These are phyloP conservation scores for Scutellaria galericulata DNA, from an alignment of 257 asterid species.

Conservation along the genomic window DNA sequence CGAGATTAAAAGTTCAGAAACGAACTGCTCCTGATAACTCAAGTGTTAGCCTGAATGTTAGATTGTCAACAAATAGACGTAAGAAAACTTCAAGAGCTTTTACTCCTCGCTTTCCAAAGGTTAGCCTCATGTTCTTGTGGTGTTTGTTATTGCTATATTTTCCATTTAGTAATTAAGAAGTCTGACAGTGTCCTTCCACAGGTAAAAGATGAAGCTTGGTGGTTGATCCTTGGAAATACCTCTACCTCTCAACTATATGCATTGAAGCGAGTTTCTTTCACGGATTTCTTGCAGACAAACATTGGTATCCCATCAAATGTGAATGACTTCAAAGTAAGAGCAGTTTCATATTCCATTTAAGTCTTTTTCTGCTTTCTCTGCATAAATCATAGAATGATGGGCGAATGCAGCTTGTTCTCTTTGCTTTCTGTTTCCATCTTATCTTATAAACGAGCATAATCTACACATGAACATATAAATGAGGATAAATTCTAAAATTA, in stretches of 20 bases:
- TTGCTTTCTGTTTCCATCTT: background rate
- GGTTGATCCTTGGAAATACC: conserved; percentile 85
- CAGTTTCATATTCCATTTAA: conserved; percentile 3
- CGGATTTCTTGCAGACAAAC: conserved; percentile 53
- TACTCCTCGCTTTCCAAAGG: conserved; percentile 92
- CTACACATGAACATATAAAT: background rate
- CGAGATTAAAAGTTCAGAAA: conserved; percentile 61
- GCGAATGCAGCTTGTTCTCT: background rate
- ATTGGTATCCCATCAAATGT: conserved; percentile 71
- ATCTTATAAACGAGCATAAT: conserved; percentile 7
- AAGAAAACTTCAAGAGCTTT: conserved; percentile 72
- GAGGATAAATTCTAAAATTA: no score
- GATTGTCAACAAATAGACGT: conserved; percentile 61
- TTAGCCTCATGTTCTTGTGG: conserved; percentile 31
- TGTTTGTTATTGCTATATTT: background rate
- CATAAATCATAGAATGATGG: background rate
- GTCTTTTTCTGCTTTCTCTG: conserved; percentile 2
- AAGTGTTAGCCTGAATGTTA: conserved; percentile 52
- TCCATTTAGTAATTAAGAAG: conserved; percentile 25
- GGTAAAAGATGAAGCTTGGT: conserved; percentile 99
- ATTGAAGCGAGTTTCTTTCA: conserved; percentile 80
- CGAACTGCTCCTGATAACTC: conserved; percentile 46
- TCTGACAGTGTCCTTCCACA: conserved; percentile 44
- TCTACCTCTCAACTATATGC: conserved; percentile 72
- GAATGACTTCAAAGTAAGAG: conserved; percentile 58